Base-by-base conservation (phyloP, 257 asterid genomes). In the Solanum chilense region DNA sequence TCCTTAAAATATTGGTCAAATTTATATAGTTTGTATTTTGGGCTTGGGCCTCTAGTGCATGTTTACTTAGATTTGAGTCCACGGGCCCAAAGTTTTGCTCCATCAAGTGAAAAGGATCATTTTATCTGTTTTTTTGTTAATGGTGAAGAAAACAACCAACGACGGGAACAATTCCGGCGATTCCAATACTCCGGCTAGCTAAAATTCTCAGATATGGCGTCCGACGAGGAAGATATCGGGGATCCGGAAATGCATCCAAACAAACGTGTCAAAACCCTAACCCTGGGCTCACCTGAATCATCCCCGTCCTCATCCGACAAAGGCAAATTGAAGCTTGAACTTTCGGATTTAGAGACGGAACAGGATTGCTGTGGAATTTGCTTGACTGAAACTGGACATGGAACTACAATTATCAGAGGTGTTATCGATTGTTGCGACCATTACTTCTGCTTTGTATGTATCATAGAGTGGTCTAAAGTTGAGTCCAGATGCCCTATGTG, bases 401-500 rank as follows among this genome's bases (percentile, higher is more conserved):
- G 90, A 37, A 87, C 27, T 9, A 86, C 86, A 75, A 89, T 90
- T 56, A 92, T 92, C 84, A 87, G 97, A 90, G 98, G 98, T 85
- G 87, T 21, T 62, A 91, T 95, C 29, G 94, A 93, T 71, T 89
- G 98, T 91, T 95, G 98, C 87, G 85, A 91, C 73, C 98, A 95
- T 86, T 95, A 86, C 84, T 95, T 94, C 82, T 95, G 98, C 90
- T 94, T 94, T 70, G 86, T 93, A 16, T 95, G 98, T 90, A 92
- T 95, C 64, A 93, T 93, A 93, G 98, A 94, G 88, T 95, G 98
- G 98, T 92, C 97, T 4, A 95, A 93, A 89, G 94, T 95, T 14
- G 98, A 95, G 88, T 93, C 98, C 84, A 93, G 77, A 73, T 95
- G 97, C 85, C 98, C 98, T 20, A 87, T 93, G 44, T 94, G 98